Percentiles rank a stretch among this genome's conserved stretches.
Evolutionary conservation across 805 yeast species (phyloP).

Genomic region (Lachancea meyersii): DNA sequence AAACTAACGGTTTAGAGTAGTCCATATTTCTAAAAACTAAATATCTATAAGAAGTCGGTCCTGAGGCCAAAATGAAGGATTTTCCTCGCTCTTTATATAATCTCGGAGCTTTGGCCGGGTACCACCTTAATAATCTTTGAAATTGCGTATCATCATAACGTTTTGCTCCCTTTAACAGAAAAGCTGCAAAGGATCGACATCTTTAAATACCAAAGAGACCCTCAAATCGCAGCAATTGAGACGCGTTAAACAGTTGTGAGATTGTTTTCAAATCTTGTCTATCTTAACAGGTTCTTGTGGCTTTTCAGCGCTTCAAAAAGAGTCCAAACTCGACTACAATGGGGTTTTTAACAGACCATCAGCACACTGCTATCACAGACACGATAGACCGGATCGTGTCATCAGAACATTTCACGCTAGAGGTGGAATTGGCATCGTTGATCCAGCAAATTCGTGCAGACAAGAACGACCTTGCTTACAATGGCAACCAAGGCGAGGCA

Average conservation of each 20-base stretch:
- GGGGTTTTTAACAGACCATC: slow-evolving; percentile 56
- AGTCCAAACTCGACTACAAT: slow-evolving; percentile 22
- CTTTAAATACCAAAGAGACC: no score
- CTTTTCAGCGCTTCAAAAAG: slow-evolving; percentile 1
- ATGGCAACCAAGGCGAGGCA: slow-evolving; percentile 54
- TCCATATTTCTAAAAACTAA: neutral
- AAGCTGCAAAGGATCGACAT: neutral
- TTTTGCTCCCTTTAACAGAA: slow-evolving; percentile 3
- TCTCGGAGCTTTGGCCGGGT: neutral
- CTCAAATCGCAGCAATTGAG: neutral
- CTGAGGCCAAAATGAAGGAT: neutral
- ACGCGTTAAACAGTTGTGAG: neutral
- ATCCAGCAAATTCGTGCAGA: slow-evolving; percentile 36
- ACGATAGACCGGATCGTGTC: slow-evolving; percentile 47
- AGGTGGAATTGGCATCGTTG: slow-evolving; percentile 32
- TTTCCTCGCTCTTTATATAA: neutral
- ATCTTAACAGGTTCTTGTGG: no score
- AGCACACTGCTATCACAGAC: slow-evolving; percentile 65
- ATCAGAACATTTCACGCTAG: slow-evolving; percentile 28
- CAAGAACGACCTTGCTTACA: slow-evolving; percentile 25
- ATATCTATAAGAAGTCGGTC: neutral
- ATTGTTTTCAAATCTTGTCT: neutral
- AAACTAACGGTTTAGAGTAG: neutral
- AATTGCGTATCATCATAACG: neutral
- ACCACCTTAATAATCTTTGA: neutral